Evolutionary conservation across 768 basidiomycete genomes (phyloP), one percentile per base, ranked within the genome.

Genomic region (Leccinellum luteum): DNA sequence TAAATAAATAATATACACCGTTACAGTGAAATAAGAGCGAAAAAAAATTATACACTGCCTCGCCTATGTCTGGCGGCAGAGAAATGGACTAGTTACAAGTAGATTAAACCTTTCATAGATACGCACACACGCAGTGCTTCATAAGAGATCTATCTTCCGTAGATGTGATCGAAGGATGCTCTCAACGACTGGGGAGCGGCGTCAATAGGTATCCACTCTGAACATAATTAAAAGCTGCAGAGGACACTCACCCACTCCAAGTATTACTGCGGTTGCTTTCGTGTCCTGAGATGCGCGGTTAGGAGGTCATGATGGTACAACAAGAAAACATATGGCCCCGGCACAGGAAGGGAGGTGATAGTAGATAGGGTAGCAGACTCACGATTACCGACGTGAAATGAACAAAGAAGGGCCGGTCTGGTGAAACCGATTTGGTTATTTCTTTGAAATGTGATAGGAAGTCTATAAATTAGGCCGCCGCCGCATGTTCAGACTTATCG

Each of bases 371-470:
- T 19, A n/a, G 8, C 35, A 60, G 27, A 79, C 87, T 72, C 67
- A 91, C 89, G 60, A 91, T 82, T 51, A 90, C 87, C 51, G 88
- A 87, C 34, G 90, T 92, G 38, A 87, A 77, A 75, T 90, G 86
- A 52, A 85, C 78, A 62, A 84, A 87, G 70, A 89, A 89, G 1
- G 83, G 80, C 5, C 90, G 81, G 25, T 81, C 76, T 13, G 87
- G 85, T 1, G 89, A 89, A 60, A 79, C 73, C 45, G 79, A 76
- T 60, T 80, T 83, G 48, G 80, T 78, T 35, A 90, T 87, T 53
- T 91, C 89, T 66, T 83, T 88, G 72, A 92, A 91, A 66, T 90
- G 88, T 57, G 86, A 83, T 62, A 86, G 85, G 72, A 92, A 90
- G 70, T 91, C 90, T 92, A 58, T 43, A 4, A 45, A 59, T 30